phyloP scores from a whole-genome alignment of 164 flowering plant species.

The Amborella trichopoda region DNA sequence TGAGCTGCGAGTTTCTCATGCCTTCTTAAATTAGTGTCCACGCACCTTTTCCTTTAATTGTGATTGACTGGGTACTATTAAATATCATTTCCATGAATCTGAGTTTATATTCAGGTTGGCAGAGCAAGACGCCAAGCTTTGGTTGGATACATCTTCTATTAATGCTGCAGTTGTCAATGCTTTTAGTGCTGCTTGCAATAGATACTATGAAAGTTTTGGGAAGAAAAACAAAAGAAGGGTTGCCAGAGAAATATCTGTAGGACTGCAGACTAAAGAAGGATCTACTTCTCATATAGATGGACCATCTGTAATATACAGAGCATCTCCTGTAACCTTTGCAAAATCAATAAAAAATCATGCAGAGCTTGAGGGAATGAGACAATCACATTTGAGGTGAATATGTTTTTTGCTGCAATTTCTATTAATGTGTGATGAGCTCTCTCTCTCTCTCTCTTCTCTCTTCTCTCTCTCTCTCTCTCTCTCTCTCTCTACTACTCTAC shows the following conservation, averaged over 20 bases:
- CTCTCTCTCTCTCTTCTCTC: too few species aligned
- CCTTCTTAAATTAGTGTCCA: not conserved
- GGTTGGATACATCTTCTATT: conserved; percentile 76
- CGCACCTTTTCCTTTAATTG: not conserved
- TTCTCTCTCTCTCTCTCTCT: too few species aligned
- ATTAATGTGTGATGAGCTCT: too few species aligned
- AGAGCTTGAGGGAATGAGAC: conserved; percentile 83
- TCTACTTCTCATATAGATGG: conserved; percentile 19
- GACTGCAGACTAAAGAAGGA: conserved; percentile 4
- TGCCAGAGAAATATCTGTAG: not conserved
- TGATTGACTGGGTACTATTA: too few species aligned
- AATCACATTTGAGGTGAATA: conserved; percentile 67
- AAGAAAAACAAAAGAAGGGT: conserved; percentile 18
- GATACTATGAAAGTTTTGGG: conserved; percentile 11
- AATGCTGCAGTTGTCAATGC: conserved; percentile 76
- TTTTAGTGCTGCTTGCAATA: conserved; percentile 47
- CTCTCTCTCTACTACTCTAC: too few species aligned
- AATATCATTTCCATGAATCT: too few species aligned
- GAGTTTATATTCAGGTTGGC: conserved; percentile 57
- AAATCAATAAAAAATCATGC: conserved; percentile 82
- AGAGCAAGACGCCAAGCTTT: conserved; percentile 40
- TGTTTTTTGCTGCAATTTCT: not conserved
- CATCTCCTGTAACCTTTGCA: conserved; percentile 59
- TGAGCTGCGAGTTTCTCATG: too few species aligned
- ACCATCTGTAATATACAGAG: conserved; percentile 34